These are phyloP conservation scores for Monilinia fructicola DNA, from an alignment of 2,329 filamentous ascomycete species.

Conservation along the genomic window DNA sequence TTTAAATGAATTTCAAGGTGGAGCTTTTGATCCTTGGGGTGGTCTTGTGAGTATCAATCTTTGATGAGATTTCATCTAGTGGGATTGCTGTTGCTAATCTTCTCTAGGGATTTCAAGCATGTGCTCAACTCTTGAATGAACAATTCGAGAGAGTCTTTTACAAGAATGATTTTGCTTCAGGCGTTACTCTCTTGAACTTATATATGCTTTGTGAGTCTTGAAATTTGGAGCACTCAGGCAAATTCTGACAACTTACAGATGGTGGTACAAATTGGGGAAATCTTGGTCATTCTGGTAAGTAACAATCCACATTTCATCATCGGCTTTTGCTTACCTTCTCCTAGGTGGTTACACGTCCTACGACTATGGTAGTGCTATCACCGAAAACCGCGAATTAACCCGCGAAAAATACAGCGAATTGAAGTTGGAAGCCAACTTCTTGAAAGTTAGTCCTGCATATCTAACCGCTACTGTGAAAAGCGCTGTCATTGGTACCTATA, in stretches of 20 bases:
- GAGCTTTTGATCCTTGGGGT: slow-evolving; percentile 73
- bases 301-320: background rate
- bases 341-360: slow-evolving; percentile 59
- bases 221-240: slow-evolving; percentile 45
- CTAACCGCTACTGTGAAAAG: slow-evolving; percentile 57
- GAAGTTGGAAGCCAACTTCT: slow-evolving; percentile 73
- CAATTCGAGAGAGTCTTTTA: slow-evolving; percentile 78
- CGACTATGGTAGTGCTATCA: slow-evolving; percentile 61
- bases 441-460: slow-evolving; percentile 70
- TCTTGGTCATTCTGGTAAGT: slow-evolving; percentile 57
- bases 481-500: slow-evolving; percentile 47
- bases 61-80: background rate
- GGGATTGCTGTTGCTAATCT: slow-evolving; percentile 16
- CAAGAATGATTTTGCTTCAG: slow-evolving; percentile 70
- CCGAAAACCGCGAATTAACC: slow-evolving; percentile 65
- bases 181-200: slow-evolving; percentile 66
- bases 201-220: slow-evolving; percentile 62
- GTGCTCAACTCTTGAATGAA: slow-evolving; percentile 63
- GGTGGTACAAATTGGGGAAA: slow-evolving; percentile 87
- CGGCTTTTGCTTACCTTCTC: background rate
- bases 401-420: slow-evolving; percentile 79
- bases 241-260: slow-evolving; percentile 42
- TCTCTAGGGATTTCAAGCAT: slow-evolving; percentile 60
- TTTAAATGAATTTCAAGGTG: slow-evolving; percentile 64
- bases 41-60: slow-evolving; percentile 46